A percentile compares a stretch with the other conserved stretches of the same genome.
phyloP scores from a whole-genome alignment of 306 rosid species.

The Rosa chinensis region DNA sequence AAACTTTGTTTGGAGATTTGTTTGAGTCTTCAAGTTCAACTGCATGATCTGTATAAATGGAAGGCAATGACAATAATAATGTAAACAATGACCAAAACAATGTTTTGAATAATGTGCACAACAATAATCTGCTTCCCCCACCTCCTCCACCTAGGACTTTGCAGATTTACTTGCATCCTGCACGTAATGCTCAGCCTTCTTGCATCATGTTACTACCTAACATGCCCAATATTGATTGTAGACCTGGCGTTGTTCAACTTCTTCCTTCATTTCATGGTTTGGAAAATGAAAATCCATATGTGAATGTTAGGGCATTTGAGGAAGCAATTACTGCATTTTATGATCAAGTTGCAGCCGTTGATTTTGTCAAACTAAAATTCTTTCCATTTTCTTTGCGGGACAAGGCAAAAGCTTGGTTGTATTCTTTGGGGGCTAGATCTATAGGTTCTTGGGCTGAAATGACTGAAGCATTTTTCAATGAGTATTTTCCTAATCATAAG shows the following conservation, averaged over 20 bases:
- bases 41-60: background rate
- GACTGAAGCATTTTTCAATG: background rate
- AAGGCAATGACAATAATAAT: background rate
- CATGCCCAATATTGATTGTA: background rate
- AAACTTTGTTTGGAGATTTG: background rate
- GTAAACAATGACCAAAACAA: background rate
- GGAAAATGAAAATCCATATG: background rate
- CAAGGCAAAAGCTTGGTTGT: background rate
- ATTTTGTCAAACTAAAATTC: background rate
- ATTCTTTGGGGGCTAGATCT: slow-evolving; percentile 1
- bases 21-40: background rate
- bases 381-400: slow-evolving; percentile 6
- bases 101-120: background rate
- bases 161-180: background rate
- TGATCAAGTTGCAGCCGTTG: background rate
- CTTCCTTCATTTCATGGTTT: background rate
- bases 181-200: background rate
- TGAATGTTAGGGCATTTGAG: slow-evolving; percentile 2
- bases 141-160: background rate
- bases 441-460: background rate
- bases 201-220: slow-evolving; percentile 13
- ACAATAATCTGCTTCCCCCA: background rate
- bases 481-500: background rate
- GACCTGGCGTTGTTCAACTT: background rate
- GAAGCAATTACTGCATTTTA: background rate